Conservation (phyloP, 2,329 filamentous ascomycete genomes). For the Hypomyces rosellus region DNA sequence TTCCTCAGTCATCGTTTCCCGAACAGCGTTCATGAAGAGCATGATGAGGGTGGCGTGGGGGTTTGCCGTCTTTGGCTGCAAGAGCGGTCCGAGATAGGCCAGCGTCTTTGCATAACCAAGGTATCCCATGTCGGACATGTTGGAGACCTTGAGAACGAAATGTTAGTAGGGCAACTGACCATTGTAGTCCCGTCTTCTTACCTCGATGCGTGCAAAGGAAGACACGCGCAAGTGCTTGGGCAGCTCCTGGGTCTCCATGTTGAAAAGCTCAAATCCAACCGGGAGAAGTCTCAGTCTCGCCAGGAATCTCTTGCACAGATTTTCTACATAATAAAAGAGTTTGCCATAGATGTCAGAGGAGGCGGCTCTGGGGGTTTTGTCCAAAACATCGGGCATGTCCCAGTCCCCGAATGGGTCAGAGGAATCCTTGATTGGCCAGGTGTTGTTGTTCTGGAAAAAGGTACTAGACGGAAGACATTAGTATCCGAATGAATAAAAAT, state of each 20-base stretch:
- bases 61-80: not conserved
- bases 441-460: not conserved
- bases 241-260: not conserved
- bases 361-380: not conserved
- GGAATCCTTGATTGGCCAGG: not conserved
- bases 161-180: not conserved
- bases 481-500: too few relatives aligned
- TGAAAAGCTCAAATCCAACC: not conserved
- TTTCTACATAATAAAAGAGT: not conserved
- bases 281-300: not conserved
- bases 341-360: conserved; percentile 6
- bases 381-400: not conserved
- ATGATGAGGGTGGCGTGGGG: conserved; percentile 5
- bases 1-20: not conserved
- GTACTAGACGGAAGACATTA: not conserved
- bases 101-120: not conserved
- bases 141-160: not conserved
- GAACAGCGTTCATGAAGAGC: not conserved
- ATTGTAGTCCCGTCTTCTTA: not conserved
- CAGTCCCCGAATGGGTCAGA: not conserved
- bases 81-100: not conserved
- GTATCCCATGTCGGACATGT: not conserved
- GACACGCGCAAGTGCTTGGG: not conserved
- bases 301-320: not conserved
- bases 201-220: conserved; percentile 1